Conservation (phyloP, 2,329 filamentous ascomycete genomes). For the Ophiocordyceps robertsii region DNA sequence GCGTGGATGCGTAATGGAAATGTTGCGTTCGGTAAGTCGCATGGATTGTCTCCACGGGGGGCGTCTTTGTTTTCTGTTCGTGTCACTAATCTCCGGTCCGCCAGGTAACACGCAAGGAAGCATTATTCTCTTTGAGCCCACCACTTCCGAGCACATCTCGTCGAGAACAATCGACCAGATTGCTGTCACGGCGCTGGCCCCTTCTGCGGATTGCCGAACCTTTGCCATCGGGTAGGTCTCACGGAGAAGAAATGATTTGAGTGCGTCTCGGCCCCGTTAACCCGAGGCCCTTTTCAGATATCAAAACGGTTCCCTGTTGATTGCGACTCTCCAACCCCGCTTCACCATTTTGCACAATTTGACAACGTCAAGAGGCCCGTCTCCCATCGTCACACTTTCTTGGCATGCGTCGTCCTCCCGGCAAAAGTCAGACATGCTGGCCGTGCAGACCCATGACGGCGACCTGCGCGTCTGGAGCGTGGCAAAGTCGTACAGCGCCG, state of each 20-base stretch:
- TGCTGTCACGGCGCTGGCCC: conserved; percentile 85
- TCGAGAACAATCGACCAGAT: conserved; percentile 83
- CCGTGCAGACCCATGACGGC: conserved; percentile 80
- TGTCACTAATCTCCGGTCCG: not conserved
- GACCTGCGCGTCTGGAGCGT: conserved; percentile 96
- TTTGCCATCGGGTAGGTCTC: conserved; percentile 76
- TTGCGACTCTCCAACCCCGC: conserved; percentile 76
- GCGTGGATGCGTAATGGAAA: conserved; percentile 97
- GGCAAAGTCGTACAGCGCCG: conserved; percentile 59
- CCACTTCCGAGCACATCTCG: conserved; percentile 84
- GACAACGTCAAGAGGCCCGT: conserved; percentile 70
- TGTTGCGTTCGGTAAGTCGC: conserved; percentile 74
- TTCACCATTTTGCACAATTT: conserved; percentile 93
- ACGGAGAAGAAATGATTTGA: not conserved
- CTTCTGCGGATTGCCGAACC: conserved; percentile 77
- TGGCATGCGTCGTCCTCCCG: conserved; percentile 96
- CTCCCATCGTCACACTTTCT: conserved; percentile 71
- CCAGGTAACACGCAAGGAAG: conserved; percentile 84
- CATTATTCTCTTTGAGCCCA: conserved; percentile 87
- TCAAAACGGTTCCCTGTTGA: conserved; percentile 84
- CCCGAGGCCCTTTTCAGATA: conserved; percentile 47
- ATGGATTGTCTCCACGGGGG: not conserved
- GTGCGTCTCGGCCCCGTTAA: not conserved
- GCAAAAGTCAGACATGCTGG: conserved; percentile 96
- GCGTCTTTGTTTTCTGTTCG: not conserved